Evolutionary conservation across 805 yeast species (phyloP).

Genomic region (Suhomyces tanzawaensis): DNA sequence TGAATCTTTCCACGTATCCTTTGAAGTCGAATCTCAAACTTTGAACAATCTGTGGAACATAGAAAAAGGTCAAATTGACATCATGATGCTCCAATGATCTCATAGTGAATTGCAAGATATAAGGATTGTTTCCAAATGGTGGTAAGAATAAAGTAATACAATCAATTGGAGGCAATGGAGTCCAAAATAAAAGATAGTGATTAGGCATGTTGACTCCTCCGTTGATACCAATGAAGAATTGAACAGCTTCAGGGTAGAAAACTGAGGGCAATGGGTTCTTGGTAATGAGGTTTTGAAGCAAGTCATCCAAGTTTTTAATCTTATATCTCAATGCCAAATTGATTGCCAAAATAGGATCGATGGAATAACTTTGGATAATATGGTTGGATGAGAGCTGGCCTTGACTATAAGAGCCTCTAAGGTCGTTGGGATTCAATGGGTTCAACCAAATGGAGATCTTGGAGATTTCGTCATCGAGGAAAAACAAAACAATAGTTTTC

Average conservation of each 20-base stretch:
- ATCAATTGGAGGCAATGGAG: conserved; percentile 74
- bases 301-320: conserved; percentile 36
- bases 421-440: conserved; percentile 49
- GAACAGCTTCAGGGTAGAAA: conserved; percentile 56
- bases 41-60: conserved; percentile 98
- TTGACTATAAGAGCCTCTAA: conserved; percentile 34
- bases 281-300: conserved; percentile 45
- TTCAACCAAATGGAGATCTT: conserved; percentile 76
- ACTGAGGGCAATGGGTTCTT: conserved; percentile 60
- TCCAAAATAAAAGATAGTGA: conserved; percentile 61
- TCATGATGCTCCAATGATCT: conserved; percentile 85
- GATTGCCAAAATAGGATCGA: conserved; percentile 73
- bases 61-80: conserved; percentile 85
- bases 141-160: conserved; percentile 83
- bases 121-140: conserved; percentile 62
- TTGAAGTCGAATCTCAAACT: conserved; percentile 74
- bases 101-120: conserved; percentile 81
- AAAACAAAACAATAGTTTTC: conserved; percentile 53
- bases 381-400: conserved; percentile 37
- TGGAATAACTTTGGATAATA: conserved; percentile 55
- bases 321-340: conserved; percentile 63
- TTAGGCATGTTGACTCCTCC: conserved; percentile 37
- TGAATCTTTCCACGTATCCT: conserved; percentile 86
- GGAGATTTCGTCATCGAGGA: conserved; percentile 74
- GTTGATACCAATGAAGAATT: conserved; percentile 45